A percentile compares a stretch with the other conserved stretches of the same genome.
phyloP scores from a whole-genome alignment of 2,329 filamentous ascomycete genomes.

The Phialocephala sp. region DNA sequence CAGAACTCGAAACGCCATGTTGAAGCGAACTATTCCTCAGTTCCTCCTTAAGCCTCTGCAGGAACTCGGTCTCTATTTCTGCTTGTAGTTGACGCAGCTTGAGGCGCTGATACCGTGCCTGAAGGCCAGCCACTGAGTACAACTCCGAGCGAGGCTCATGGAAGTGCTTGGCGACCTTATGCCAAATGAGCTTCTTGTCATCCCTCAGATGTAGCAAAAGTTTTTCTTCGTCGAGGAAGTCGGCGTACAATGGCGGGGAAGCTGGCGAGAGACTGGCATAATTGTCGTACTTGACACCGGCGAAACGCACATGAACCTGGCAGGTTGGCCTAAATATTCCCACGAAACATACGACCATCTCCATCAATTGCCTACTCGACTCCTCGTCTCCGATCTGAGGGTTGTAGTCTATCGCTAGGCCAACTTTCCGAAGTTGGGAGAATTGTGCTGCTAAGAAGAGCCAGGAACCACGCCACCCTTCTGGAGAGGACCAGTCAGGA shows the following conservation, averaged over 20 bases:
- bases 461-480: neutral
- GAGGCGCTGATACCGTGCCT: neutral
- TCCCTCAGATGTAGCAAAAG: neutral
- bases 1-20: neutral
- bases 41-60: neutral
- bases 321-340: neutral
- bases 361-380: neutral
- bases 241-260: neutral
- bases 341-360: neutral
- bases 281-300: neutral
- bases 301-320: neutral
- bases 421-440: neutral
- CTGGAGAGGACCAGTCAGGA: neutral
- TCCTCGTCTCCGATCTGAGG: neutral
- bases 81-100: conserved; percentile 1
- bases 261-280: neutral
- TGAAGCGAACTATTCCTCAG: neutral
- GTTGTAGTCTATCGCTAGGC: conserved; percentile 1
- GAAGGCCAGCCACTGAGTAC: neutral
- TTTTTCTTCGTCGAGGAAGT: neutral
- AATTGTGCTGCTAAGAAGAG: neutral
- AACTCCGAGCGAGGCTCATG: conserved; percentile 1
- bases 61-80: neutral
- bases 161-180: neutral
- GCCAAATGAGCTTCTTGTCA: conserved; percentile 2